Evolutionary conservation across 176 grass and related monocot genomes (phyloP).

Genomic region (Oryza australiensis): DNA sequence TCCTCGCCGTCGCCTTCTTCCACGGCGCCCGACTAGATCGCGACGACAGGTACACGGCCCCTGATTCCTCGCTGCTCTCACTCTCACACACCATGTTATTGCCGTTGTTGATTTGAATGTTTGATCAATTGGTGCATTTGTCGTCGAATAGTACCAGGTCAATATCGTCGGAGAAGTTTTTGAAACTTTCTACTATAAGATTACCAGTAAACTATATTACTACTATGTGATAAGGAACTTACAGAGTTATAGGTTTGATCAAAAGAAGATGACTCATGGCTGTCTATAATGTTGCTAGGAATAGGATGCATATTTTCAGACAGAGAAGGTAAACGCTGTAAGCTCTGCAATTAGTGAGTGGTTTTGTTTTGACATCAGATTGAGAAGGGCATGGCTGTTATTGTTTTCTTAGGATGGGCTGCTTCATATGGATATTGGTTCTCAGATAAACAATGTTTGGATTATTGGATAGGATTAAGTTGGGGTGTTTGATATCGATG

Average conservation of each 20-base stretch:
- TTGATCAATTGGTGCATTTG: neutral
- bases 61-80: neutral
- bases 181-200: neutral
- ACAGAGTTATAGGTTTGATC: neutral
- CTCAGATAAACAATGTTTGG: neutral
- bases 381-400: neutral
- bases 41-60: constrained; percentile 40
- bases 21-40: constrained; percentile 43
- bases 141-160: neutral
- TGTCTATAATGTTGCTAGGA: neutral
- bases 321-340: neutral
- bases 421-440: neutral
- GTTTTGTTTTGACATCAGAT: neutral
- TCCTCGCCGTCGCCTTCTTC: constrained; percentile 55
- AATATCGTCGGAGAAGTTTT: neutral
- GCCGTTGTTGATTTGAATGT: neutral
- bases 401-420: neutral
- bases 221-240: too few species aligned
- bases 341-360: neutral
- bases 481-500: neutral
- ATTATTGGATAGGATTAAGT: neutral
- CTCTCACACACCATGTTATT: neutral
- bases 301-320: neutral
- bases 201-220: neutral
- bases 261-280: neutral